A percentile compares a stretch with the other conserved stretches of the same genome.
phyloP scores from a whole-genome alignment of 257 asterid species.

The Thymus quinquecostatus region DNA sequence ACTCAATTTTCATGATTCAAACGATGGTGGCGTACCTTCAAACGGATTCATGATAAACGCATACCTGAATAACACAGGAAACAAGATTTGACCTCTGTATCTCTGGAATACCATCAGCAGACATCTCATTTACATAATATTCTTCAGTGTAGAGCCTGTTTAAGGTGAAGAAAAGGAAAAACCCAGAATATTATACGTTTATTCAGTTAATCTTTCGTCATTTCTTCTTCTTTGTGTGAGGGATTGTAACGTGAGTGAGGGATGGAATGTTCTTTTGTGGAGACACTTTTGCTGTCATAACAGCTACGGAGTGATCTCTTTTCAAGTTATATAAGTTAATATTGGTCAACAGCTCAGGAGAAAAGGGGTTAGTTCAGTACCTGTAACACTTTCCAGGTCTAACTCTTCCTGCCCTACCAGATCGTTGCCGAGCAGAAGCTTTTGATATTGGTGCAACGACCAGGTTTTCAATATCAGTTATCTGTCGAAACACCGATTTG shows the following conservation, averaged over 20 bases:
- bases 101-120: conserved; percentile 86
- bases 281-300: not conserved
- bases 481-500: conserved; percentile 50
- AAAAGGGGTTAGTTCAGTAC: conserved; percentile 37
- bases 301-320: not conserved
- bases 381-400: conserved; percentile 99
- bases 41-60: conserved; percentile 5
- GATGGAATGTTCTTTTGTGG: not conserved
- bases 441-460: conserved; percentile 92
- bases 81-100: conserved; percentile 96
- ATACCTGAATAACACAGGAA: conserved; percentile 90
- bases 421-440: conserved; percentile 96
- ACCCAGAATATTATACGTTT: conserved; percentile 1
- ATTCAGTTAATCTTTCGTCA: not conserved
- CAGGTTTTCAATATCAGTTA: conserved; percentile 86
- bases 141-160: conserved; percentile 93
- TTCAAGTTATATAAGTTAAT: conserved; percentile 1
- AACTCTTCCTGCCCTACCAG: conserved; percentile 98
- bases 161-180: conserved; percentile 26
- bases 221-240: not conserved
- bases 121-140: conserved; percentile 77
- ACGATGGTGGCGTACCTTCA: not conserved
- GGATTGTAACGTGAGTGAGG: not conserved
- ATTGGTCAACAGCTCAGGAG: not conserved
- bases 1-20: conserved; percentile 4